Percentiles rank a stretch among this genome's conserved stretches.
Evolutionary conservation across 2,329 filamentous ascomycete species (phyloP).

Genomic region (Pestalotiopsis sp.): DNA sequence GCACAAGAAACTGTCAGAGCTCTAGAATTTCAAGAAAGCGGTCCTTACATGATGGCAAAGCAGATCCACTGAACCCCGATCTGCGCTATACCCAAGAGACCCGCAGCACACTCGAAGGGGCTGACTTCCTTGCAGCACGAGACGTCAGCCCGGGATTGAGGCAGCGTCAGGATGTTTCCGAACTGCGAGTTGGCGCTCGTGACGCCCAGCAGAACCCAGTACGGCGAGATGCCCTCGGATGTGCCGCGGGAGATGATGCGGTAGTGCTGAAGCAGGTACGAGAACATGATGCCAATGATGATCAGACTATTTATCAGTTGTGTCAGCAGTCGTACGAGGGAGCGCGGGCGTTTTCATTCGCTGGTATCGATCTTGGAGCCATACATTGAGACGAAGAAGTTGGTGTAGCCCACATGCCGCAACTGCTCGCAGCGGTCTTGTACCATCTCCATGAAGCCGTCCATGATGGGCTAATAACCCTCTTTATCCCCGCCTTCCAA

Average conservation of each 20-base stretch:
- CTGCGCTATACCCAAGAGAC: conserved; percentile 84
- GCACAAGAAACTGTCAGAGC: not conserved
- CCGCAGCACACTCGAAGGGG: conserved; percentile 79
- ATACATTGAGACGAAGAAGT: conserved; percentile 57
- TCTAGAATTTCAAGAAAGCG: not conserved
- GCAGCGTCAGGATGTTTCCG: conserved; percentile 86
- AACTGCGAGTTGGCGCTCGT: conserved; percentile 87
- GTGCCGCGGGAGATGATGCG: conserved; percentile 85
- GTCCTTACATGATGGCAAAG: conserved; percentile 82
- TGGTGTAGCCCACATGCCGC: conserved; percentile 52
- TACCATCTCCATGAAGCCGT: conserved; percentile 23
- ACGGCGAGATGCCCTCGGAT: conserved; percentile 92
- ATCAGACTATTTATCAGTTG: conserved; percentile 56
- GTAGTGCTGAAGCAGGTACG: conserved; percentile 91
- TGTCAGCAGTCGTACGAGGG: conserved; percentile 20
- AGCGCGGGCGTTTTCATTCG: not conserved
- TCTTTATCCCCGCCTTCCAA: not conserved
- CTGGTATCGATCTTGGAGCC: not conserved
- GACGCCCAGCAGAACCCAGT: conserved; percentile 91
- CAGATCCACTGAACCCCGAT: conserved; percentile 90
- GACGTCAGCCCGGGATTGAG: conserved; percentile 80
- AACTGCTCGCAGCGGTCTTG: conserved; percentile 50
- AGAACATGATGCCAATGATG: conserved; percentile 83
- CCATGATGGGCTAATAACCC: conserved; percentile 27
- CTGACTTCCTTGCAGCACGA: conserved; percentile 82